A percentile compares a stretch with the other conserved stretches of the same genome.
Evolutionary conservation across 1,284 basidiomycete species (phyloP).

Genomic region (Cystobasidium sp.): DNA sequence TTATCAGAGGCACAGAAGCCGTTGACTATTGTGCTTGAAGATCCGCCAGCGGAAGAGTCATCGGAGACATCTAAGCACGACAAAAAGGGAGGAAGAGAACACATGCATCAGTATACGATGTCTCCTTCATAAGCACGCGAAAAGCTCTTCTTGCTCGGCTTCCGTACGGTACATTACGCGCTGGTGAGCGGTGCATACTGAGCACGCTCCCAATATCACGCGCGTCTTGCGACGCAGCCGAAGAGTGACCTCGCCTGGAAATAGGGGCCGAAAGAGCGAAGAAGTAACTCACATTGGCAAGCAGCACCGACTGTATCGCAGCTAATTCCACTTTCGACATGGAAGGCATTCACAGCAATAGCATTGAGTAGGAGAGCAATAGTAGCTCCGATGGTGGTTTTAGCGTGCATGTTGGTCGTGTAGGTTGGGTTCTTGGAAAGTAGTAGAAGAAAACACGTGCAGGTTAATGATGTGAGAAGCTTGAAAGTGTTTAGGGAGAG

Average conservation of each 20-base stretch:
- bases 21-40: slow-evolving; percentile 27
- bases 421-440: not conserved
- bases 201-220: too few relatives aligned
- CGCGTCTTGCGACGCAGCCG: slow-evolving; percentile 4
- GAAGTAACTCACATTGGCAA: slow-evolving; percentile 38
- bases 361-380: slow-evolving; percentile 36
- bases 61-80: slow-evolving; percentile 21
- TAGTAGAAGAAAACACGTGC: not conserved
- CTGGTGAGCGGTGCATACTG: too few relatives aligned
- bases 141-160: not conserved
- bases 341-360: slow-evolving; percentile 37
- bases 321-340: slow-evolving; percentile 36
- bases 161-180: too few relatives aligned
- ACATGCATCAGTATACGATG: not conserved
- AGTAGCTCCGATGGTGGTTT: slow-evolving; percentile 31
- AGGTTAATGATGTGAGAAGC: not conserved
- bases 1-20: slow-evolving; percentile 38
- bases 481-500: slow-evolving; percentile 16
- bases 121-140: not conserved
- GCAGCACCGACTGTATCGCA: slow-evolving; percentile 35
- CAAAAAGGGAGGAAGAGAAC: not conserved
- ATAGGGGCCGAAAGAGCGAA: not conserved
- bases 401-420: slow-evolving; percentile 30
- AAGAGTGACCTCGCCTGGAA: not conserved
- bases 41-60: slow-evolving; percentile 33